Base-by-base conservation (phyloP, 2,329 filamentous ascomycete species). In the Claviceps monticola region DNA sequence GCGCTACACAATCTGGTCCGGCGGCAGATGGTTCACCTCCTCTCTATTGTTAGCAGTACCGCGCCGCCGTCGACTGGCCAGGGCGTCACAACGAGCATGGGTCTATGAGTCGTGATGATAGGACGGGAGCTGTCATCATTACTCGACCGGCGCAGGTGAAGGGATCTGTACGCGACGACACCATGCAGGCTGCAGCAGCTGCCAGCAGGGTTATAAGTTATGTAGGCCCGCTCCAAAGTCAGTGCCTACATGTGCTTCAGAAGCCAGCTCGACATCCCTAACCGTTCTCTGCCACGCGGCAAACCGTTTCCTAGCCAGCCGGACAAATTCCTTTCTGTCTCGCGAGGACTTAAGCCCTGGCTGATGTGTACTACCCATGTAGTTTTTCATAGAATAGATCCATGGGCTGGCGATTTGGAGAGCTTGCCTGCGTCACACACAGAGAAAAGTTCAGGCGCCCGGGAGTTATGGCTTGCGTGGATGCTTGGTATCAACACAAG, bases 81-180 rank as follows among this genome's bases (percentile, higher is more conserved):
- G 49, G 54, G 55, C 55, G 51, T 42, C 54, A 55, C 38, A 54
- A 39, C 41, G 43, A 48, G 47, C 51, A 49, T 54, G 50, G 47
- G 50, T 52, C 49, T 29, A n/a, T 34, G 16, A 41, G 26, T 26
- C 9, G 52, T 23, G 49, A 29, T 21, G 41, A 49, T 34, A 19
- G 42, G 46, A 48, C 16, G 42, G 16, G 8, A 50, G 48, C 48
- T 29, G 43, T 34, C 42, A 23, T 34, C 29, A 34, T 34, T 34
- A 37, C 44, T 17, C 16, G 6, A 48, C 21, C 19, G 23, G 34
- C 43, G 17, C 41, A 49, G 23, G 21, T 34, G 38, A 38, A 41
- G 36, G 19, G n/a, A 38, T 48, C 46, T 19, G 36, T 37, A 11
- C 46, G 17, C 14, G 34, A 9, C 47, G 37, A 46, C 3, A 21